Evolutionary conservation across 371 early-diverging fungal genomes (phyloP).

Genomic region (Nematocida ausubeli): DNA sequence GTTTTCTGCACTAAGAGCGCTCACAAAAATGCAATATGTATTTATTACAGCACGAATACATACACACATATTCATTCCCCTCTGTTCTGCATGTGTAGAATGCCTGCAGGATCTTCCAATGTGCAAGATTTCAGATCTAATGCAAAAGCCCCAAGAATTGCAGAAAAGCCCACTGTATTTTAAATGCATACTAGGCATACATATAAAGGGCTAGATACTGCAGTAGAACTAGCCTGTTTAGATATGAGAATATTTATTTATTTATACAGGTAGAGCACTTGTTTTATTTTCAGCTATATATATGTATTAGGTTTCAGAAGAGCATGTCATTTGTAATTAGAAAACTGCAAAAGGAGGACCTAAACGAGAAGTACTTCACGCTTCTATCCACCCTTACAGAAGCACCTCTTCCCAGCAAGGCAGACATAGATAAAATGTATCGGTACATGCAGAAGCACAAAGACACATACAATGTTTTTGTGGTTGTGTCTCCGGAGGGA

Average conservation of each 20-base stretch:
- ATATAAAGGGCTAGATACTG: too few species aligned
- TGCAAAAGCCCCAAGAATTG: too few species aligned
- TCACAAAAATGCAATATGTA: too few species aligned
- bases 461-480: conserved; percentile 67
- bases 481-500: conserved; percentile 44
- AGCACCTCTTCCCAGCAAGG: conserved; percentile 73
- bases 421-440: conserved; percentile 70
- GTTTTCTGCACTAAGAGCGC: too few species aligned
- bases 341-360: conserved; percentile 53
- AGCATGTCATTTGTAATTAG: conserved; percentile 25
- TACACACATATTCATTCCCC: too few species aligned
- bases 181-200: too few species aligned
- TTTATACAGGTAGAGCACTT: background rate
- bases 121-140: too few species aligned
- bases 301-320: background rate
- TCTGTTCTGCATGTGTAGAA: too few species aligned
- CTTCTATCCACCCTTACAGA: conserved; percentile 73
- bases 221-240: too few species aligned
- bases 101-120: too few species aligned
- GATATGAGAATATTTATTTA: background rate
- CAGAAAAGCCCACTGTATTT: too few species aligned
- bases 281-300: background rate
- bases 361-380: conserved; percentile 69
- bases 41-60: too few species aligned
- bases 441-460: conserved; percentile 71